A percentile compares a stretch with the other conserved stretches of the same genome.
Evolutionary conservation across 768 basidiomycete species (phyloP).

Genomic region (Hygrophorus russula): DNA sequence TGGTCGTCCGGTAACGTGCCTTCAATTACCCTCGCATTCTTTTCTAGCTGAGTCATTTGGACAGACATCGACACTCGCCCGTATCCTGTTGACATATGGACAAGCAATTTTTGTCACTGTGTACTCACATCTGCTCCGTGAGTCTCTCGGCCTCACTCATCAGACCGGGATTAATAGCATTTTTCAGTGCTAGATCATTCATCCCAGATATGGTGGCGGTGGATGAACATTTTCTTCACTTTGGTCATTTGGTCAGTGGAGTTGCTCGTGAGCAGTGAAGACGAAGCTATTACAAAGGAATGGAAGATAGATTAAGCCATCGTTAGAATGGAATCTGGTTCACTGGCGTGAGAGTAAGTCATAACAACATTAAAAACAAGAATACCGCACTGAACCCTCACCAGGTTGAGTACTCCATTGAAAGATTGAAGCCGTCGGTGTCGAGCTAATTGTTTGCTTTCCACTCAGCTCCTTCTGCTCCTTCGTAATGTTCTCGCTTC

Average conservation of each 20-base stretch:
- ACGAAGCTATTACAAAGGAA: conserved; percentile 50
- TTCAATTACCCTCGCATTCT: conserved; percentile 1
- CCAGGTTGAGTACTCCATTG: no score
- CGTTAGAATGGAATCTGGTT: not conserved
- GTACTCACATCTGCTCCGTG: conserved; percentile 77
- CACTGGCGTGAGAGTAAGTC: no score
- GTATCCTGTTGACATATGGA: conserved; percentile 68
- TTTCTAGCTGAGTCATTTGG: not conserved
- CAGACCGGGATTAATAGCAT: not conserved
- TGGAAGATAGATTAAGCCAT: conserved; percentile 64
- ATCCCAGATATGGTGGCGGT: conserved; percentile 90
- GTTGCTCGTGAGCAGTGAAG: conserved; percentile 67
- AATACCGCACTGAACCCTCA: conserved; percentile 9
- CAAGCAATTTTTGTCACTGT: conserved; percentile 80
- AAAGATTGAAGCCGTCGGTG: no score
- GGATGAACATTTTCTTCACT: conserved; percentile 85
- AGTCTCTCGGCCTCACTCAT: conserved; percentile 19
- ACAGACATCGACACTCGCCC: conserved; percentile 69
- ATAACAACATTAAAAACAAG: not conserved
- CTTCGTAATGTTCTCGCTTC: conserved; percentile 86
- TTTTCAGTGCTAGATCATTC: conserved; percentile 69
- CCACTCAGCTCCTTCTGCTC: conserved; percentile 56
- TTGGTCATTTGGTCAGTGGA: conserved; percentile 77
- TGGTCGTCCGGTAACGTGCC: conserved; percentile 51
- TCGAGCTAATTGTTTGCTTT: conserved; percentile 41